Conservation (phyloP, 2,329 filamentous ascomycete species). For the Fusarium penzigii region DNA sequence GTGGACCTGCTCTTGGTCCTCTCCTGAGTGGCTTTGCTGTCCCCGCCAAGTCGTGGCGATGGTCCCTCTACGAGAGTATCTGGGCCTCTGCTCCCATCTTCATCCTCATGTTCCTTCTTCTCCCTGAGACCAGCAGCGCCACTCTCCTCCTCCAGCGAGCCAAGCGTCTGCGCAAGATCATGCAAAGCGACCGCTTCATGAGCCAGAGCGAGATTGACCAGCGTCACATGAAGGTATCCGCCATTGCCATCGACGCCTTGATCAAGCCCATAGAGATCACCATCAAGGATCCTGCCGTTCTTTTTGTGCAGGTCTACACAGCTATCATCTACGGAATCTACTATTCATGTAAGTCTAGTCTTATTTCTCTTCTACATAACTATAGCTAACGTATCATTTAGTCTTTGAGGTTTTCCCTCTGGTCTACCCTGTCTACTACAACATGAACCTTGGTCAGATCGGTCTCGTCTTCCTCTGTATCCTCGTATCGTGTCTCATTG, state of each 20-base stretch:
- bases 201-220: conserved; percentile 67
- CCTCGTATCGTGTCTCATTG: conserved; percentile 57
- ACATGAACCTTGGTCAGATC: conserved; percentile 58
- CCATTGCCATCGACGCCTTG: conserved; percentile 55
- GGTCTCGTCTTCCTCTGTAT: conserved; percentile 64
- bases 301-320: conserved; percentile 64
- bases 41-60: conserved; percentile 60
- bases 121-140: conserved; percentile 63
- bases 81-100: conserved; percentile 62
- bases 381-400: conserved; percentile 16
- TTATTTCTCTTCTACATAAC: no score
- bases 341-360: conserved; percentile 47
- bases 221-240: conserved; percentile 48
- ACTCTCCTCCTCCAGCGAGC: conserved; percentile 65
- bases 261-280: conserved; percentile 63
- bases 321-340: conserved; percentile 64
- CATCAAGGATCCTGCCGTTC: conserved; percentile 60
- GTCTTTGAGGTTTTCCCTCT: conserved; percentile 67
- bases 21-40: conserved; percentile 63
- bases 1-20: conserved; percentile 58
- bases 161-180: conserved; percentile 59
- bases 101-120: conserved; percentile 60
- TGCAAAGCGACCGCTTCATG: conserved; percentile 57
- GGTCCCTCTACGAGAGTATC: conserved; percentile 64
- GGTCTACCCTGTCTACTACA: conserved; percentile 60